phyloP scores from a whole-genome alignment of 176 grass and related monocot genomes.

The Rhynchospora pubera region DNA sequence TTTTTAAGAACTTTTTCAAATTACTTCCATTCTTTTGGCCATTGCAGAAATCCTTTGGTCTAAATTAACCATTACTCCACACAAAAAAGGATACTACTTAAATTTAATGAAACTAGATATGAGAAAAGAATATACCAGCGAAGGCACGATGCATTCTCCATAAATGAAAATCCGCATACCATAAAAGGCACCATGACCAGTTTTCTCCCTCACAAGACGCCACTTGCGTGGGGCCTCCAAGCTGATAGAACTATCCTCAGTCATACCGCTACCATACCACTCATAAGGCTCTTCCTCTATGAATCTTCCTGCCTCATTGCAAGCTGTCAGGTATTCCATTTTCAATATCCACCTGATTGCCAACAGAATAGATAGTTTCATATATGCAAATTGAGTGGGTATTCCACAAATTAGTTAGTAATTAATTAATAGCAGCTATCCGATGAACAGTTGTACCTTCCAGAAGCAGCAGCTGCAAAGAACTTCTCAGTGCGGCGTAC shows the following conservation, averaged over 20 bases:
- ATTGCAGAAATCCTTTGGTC: neutral
- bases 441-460: conserved; percentile 39
- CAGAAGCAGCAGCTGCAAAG: conserved; percentile 77
- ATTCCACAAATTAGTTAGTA: neutral
- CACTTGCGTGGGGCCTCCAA: conserved; percentile 80
- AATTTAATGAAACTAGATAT: conserved; percentile 18
- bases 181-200: conserved; percentile 76
- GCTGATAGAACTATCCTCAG: conserved; percentile 58
- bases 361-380: conserved; percentile 1
- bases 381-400: neutral
- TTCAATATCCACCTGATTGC: conserved; percentile 79
- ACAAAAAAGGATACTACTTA: neutral
- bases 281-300: conserved; percentile 71
- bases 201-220: conserved; percentile 53
- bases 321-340: conserved; percentile 57
- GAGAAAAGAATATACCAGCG: conserved; percentile 39
- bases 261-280: conserved; percentile 51
- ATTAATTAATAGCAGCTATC: neutral
- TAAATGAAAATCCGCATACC: conserved; percentile 62
- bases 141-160: conserved; percentile 60
- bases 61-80: neutral
- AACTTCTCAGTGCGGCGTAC: conserved; percentile 87
- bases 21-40: neutral
- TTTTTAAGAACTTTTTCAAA: too few species aligned
- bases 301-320: conserved; percentile 58